Evolutionary conservation across 495 filamentous ascomycete species (phyloP).

Genomic region (Pyrenula massariospora): DNA sequence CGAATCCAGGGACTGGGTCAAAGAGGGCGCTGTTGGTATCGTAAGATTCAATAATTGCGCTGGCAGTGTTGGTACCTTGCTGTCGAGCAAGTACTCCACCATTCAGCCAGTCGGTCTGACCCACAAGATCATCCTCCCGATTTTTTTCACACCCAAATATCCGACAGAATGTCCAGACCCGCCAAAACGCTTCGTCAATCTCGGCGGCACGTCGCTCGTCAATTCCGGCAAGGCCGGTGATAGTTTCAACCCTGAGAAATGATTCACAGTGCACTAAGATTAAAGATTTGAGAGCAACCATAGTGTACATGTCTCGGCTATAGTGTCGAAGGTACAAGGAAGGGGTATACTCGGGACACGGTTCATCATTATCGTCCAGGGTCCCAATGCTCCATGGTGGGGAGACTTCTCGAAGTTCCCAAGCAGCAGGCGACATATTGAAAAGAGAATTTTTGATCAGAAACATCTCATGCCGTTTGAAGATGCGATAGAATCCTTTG

Average conservation of each 20-base stretch:
- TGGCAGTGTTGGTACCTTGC: slow-evolving; percentile 20
- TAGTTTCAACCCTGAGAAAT: slow-evolving; percentile 47
- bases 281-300: slow-evolving; percentile 46
- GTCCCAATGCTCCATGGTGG: slow-evolving; percentile 37
- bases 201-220: slow-evolving; percentile 36
- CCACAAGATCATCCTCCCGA: slow-evolving; percentile 49
- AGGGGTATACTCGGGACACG: slow-evolving; percentile 46
- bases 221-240: slow-evolving; percentile 38
- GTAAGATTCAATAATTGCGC: slow-evolving; percentile 31
- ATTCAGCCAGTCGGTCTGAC: slow-evolving; percentile 53
- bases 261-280: slow-evolving; percentile 46
- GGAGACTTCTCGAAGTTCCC: slow-evolving; percentile 54
- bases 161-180: slow-evolving; percentile 59
- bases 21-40: slow-evolving; percentile 42
- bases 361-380: slow-evolving; percentile 29
- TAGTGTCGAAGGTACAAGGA: slow-evolving; percentile 43
- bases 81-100: slow-evolving; percentile 40
- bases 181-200: slow-evolving; percentile 57
- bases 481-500: slow-evolving; percentile 46
- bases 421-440: slow-evolving; percentile 49
- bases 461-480: slow-evolving; percentile 45
- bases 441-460: slow-evolving; percentile 43
- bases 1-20: slow-evolving; percentile 46
- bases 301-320: slow-evolving; percentile 44
- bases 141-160: slow-evolving; percentile 50